Conservation (phyloP, 106 monocot genomes). For the Gastrodia elata region DNA sequence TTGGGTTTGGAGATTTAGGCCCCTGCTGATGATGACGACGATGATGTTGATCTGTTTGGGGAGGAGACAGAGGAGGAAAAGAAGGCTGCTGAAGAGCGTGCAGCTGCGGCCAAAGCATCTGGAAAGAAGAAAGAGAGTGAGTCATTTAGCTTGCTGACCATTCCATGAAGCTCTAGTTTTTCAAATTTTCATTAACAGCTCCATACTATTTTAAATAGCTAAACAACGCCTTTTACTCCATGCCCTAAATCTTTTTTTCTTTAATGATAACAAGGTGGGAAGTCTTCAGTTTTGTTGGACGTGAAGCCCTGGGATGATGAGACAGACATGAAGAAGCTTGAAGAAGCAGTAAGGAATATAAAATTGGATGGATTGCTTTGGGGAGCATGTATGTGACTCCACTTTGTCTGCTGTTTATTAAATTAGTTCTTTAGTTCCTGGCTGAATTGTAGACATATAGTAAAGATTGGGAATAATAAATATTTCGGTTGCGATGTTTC, state of each 20-base stretch:
- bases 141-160: conserved; percentile 2
- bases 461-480: background rate
- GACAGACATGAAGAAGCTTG: conserved; percentile 91
- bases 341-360: conserved; percentile 72
- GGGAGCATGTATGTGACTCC: conserved; percentile 76
- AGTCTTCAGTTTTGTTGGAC: conserved; percentile 90
- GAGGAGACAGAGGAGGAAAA: conserved; percentile 99
- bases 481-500: conserved; percentile 13
- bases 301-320: conserved; percentile 99
- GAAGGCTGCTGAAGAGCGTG: conserved; percentile 78
- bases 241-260: no score
- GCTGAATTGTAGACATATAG: background rate
- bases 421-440: background rate
- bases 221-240: no score
- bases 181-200: background rate
- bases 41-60: conserved; percentile 89
- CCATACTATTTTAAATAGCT: background rate
- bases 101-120: conserved; percentile 73
- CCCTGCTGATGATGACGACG: conserved; percentile 59
- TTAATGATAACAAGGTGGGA: conserved; percentile 53
- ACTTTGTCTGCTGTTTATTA: background rate
- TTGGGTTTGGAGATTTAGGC: conserved; percentile 24
- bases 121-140: conserved; percentile 86
- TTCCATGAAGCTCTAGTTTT: background rate
- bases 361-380: conserved; percentile 84